Percentiles rank a stretch among this genome's conserved stretches.
These are phyloP conservation scores for Ophiocordyceps australis DNA, from an alignment of 2,329 filamentous ascomycete genomes.

Conservation along the genomic window DNA sequence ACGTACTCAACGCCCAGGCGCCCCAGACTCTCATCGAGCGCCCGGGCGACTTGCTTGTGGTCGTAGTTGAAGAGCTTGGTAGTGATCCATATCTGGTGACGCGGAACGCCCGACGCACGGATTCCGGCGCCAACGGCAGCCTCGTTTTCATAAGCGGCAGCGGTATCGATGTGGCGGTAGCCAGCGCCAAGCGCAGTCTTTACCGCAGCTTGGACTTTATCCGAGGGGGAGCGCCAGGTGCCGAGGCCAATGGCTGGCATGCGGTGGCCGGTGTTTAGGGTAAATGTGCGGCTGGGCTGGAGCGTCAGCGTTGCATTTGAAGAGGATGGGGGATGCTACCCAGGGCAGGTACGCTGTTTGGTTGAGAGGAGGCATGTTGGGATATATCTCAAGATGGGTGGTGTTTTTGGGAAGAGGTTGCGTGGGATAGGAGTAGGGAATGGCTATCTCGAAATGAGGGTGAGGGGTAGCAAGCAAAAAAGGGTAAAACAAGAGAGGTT, in stretches of 20 bases:
- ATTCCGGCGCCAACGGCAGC: slow-evolving; percentile 48
- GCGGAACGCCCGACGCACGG: slow-evolving; percentile 42
- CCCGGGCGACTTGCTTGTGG: slow-evolving; percentile 51
- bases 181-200: slow-evolving; percentile 47
- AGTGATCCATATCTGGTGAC: slow-evolving; percentile 51
- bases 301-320: no score
- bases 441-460: no score
- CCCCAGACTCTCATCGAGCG: slow-evolving; percentile 38
- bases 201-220: slow-evolving; percentile 54
- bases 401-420: no score
- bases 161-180: slow-evolving; percentile 63
- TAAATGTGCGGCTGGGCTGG: slow-evolving; percentile 34
- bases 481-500: no score
- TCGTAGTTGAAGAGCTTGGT: slow-evolving; percentile 72
- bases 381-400: no score
- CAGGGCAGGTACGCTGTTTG: no score
- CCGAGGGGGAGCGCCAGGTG: slow-evolving; percentile 58
- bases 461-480: no score
- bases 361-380: no score
- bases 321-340: no score
- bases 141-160: slow-evolving; percentile 64
- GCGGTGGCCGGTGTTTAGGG: slow-evolving; percentile 58
- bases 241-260: slow-evolving; percentile 64
- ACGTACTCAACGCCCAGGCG: slow-evolving; percentile 46
- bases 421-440: no score